Evolutionary conservation across 2,329 filamentous ascomycete species (phyloP).

Genomic region (Diaporthe humulicola): DNA sequence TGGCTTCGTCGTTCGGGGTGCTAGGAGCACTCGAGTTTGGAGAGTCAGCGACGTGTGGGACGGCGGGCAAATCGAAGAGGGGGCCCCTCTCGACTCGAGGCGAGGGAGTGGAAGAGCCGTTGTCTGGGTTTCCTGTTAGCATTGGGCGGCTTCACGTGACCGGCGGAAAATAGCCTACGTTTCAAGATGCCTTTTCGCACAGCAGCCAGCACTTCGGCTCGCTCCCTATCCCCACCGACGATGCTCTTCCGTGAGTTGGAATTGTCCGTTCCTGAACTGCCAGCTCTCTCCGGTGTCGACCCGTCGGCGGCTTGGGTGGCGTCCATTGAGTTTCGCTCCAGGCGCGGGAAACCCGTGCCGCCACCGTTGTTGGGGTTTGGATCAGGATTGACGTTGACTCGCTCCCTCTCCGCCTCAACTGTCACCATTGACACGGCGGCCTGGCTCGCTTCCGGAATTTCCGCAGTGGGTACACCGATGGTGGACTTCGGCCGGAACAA

Average conservation of each 20-base stretch:
- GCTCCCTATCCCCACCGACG: conserved; percentile 88
- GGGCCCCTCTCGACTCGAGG: conserved; percentile 70
- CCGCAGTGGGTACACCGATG: conserved; percentile 80
- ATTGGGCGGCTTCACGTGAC: conserved; percentile 9
- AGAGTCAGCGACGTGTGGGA: conserved; percentile 78
- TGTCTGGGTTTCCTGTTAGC: conserved; percentile 56
- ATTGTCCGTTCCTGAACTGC: conserved; percentile 71
- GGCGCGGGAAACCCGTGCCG: conserved; percentile 84
- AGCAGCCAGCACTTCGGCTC: conserved; percentile 90
- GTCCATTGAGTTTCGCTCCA: conserved; percentile 87
- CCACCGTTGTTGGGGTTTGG: conserved; percentile 76
- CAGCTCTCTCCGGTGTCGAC: conserved; percentile 61
- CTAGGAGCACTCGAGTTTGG: conserved; percentile 88
- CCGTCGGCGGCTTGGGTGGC: conserved; percentile 62
- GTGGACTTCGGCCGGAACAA: conserved; percentile 96
- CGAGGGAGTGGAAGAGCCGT: conserved; percentile 73
- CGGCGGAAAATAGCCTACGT: conserved; percentile 65
- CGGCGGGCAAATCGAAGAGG: conserved; percentile 70
- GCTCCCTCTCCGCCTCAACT: conserved; percentile 91
- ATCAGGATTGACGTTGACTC: conserved; percentile 81
- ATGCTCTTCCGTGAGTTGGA: conserved; percentile 85
- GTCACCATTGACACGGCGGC: conserved; percentile 96
- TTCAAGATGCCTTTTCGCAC: conserved; percentile 97
- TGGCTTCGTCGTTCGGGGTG: conserved; percentile 84
- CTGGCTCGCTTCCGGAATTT: conserved; percentile 77